phyloP scores from a whole-genome alignment of 495 filamentous ascomycete species.

The Trichocladium antarcticum region DNA sequence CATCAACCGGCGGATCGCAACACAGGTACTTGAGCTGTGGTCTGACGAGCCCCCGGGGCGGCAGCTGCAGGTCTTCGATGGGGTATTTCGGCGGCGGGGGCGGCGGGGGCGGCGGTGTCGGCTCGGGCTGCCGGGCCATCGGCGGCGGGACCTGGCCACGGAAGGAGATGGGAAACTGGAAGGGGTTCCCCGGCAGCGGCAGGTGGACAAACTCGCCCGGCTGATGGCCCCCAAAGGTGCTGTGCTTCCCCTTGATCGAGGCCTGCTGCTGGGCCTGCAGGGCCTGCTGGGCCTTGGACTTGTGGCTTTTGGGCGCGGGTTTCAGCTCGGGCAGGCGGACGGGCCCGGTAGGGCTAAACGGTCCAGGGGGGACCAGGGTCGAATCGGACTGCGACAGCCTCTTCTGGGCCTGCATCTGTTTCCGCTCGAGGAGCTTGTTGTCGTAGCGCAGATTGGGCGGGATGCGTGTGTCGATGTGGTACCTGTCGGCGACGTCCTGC shows the following conservation, averaged over 20 bases:
- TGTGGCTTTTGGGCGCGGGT: constrained; percentile 67
- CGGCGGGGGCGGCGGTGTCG: constrained; percentile 52
- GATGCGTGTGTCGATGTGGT: constrained; percentile 73
- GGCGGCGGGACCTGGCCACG: constrained; percentile 28
- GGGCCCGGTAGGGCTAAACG: constrained; percentile 34
- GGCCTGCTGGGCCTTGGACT: constrained; percentile 44
- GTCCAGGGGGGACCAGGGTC: constrained; percentile 10
- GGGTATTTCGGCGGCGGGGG: constrained; percentile 84
- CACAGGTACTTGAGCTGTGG: constrained; percentile 71
- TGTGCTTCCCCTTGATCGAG: constrained; percentile 32
- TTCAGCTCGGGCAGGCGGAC: constrained; percentile 62
- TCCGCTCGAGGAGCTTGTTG: constrained; percentile 65
- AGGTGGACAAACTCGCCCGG: constrained; percentile 28
- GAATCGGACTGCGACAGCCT: constrained; percentile 45
- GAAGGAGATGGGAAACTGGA: constrained; percentile 33
- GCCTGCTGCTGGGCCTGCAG: constrained; percentile 19
- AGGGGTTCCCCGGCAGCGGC: constrained; percentile 33
- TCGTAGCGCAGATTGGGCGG: constrained; percentile 75
- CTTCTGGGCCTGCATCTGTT: constrained; percentile 54
- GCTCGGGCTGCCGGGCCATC: constrained; percentile 30
- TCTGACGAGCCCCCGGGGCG: constrained; percentile 48
- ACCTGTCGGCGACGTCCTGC: constrained; percentile 66
- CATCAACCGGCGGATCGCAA: constrained; percentile 40
- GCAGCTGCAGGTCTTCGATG: constrained; percentile 82
- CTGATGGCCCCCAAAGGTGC: constrained; percentile 25